Percentiles rank a stretch among this genome's conserved stretches.
phyloP scores from a whole-genome alignment of 805 yeast genomes.

The Grigorovia transvaalensis region DNA sequence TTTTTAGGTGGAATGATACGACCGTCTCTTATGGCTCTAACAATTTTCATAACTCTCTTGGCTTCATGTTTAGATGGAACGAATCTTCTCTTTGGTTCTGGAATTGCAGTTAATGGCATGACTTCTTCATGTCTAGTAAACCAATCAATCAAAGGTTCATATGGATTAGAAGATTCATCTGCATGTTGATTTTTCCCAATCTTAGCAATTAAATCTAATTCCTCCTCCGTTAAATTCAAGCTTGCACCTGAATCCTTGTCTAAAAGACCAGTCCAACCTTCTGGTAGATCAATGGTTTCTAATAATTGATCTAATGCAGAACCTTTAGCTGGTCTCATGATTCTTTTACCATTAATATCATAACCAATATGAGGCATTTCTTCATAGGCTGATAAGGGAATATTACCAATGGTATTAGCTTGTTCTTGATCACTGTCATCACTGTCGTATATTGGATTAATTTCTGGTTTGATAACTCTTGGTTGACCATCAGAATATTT shows the following conservation, averaged over 20 bases:
- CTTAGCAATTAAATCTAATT: slow-evolving; percentile 76
- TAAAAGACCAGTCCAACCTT: slow-evolving; percentile 96
- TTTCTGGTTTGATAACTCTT: slow-evolving; percentile 77
- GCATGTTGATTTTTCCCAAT: slow-evolving; percentile 80
- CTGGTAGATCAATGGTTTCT: slow-evolving; percentile 88
- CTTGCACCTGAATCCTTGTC: slow-evolving; percentile 83
- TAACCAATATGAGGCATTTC: slow-evolving; percentile 97
- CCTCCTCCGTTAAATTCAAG: slow-evolving; percentile 76
- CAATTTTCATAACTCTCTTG: slow-evolving; percentile 90
- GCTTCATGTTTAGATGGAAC: slow-evolving; percentile 97
- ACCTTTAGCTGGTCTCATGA: slow-evolving; percentile 98
- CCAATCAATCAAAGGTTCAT: slow-evolving; percentile 93
- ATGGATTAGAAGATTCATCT: slow-evolving; percentile 71
- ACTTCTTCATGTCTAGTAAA: slow-evolving; percentile 74
- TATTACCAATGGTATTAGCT: slow-evolving; percentile 82
- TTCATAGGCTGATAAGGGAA: slow-evolving; percentile 88
- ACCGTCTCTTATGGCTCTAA: slow-evolving; percentile 92
- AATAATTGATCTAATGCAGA: slow-evolving; percentile 84
- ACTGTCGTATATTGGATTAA: slow-evolving; percentile 87
- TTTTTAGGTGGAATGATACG: slow-evolving; percentile 70
- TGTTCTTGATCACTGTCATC: slow-evolving; percentile 85
- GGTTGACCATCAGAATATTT: slow-evolving; percentile 68
- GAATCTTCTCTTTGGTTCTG: slow-evolving; percentile 96
- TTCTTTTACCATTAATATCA: slow-evolving; percentile 92
- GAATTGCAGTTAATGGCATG: slow-evolving; percentile 88